Percentiles rank a stretch among this genome's conserved stretches.
These are phyloP conservation scores for Alloteropsis angusta DNA, from an alignment of 202 grass and related monocot genomes.

Conservation along the genomic window DNA sequence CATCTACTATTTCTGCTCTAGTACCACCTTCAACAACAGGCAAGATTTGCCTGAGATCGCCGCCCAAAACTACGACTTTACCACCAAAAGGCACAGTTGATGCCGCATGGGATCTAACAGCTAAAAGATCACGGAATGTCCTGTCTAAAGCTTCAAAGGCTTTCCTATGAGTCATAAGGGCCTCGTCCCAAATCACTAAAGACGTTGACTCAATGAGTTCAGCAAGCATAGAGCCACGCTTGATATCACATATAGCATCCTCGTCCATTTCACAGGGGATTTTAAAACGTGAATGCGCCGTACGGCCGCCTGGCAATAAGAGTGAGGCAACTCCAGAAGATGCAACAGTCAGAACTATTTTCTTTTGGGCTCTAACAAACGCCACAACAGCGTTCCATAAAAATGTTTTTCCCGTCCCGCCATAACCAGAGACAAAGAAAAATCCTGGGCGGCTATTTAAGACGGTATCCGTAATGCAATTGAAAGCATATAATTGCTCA, in stretches of 20 bases:
- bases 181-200: background rate
- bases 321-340: background rate
- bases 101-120: background rate
- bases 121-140: background rate
- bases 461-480: rapidly evolving
- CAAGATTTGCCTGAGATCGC: background rate
- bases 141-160: background rate
- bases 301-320: background rate
- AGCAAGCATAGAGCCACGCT: background rate
- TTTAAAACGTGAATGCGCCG: too few species aligned
- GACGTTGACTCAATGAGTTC: background rate
- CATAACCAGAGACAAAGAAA: background rate
- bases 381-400: background rate
- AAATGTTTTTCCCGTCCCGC: background rate
- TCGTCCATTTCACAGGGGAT: background rate
- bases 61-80: background rate
- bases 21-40: background rate
- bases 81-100: background rate
- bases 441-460: background rate
- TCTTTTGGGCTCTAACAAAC: rapidly evolving
- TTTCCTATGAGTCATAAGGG: background rate
- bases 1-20: background rate
- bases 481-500: background rate
- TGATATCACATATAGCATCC: background rate
- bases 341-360: background rate